Evolutionary conservation across 306 rosid genomes (phyloP).

Genomic region (Boehmeria nivea): DNA sequence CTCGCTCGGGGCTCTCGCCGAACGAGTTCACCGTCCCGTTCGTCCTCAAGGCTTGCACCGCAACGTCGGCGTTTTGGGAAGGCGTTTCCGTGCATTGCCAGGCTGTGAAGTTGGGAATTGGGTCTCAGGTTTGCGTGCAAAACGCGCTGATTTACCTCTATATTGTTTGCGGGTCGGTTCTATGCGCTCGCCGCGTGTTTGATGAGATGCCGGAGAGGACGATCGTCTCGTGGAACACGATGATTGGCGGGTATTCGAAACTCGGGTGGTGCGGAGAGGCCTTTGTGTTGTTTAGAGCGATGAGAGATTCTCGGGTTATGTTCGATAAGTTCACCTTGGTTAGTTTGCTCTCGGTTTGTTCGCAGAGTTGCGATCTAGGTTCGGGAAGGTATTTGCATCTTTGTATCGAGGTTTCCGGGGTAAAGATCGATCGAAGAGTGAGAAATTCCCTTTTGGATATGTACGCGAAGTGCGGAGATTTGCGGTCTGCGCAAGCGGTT

Average conservation of each 20-base stretch:
- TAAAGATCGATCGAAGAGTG: too few species aligned
- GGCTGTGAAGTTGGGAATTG: slow-evolving; percentile 52
- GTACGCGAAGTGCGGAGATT: slow-evolving; percentile 35
- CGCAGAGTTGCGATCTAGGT: too few species aligned
- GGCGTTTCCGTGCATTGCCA: slow-evolving; percentile 48
- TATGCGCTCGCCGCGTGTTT: slow-evolving; percentile 46
- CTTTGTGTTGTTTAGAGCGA: too few species aligned
- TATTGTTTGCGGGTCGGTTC: slow-evolving; percentile 35
- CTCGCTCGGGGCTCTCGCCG: slow-evolving; percentile 41
- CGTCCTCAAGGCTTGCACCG: slow-evolving; percentile 56
- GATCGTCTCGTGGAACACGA: slow-evolving; percentile 69
- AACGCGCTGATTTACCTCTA: slow-evolving; percentile 47
- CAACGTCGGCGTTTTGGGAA: slow-evolving; percentile 36
- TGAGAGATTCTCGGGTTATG: too few species aligned
- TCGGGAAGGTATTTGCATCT: too few species aligned
- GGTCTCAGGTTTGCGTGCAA: slow-evolving; percentile 38
- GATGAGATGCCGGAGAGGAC: slow-evolving; percentile 27
- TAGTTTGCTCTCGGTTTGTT: too few species aligned
- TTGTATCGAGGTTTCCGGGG: too few species aligned
- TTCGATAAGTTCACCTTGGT: slow-evolving; percentile 39
- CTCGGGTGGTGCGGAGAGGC: too few species aligned
- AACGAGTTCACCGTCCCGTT: slow-evolving; percentile 68
- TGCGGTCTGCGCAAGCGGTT: slow-evolving; percentile 32
- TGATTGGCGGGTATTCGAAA: slow-evolving; percentile 62
- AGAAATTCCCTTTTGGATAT: too few species aligned